These are phyloP conservation scores for Blastocystis sp. DNA, from an alignment of 352 stramenopile genomes.

Conservation along the genomic window DNA sequence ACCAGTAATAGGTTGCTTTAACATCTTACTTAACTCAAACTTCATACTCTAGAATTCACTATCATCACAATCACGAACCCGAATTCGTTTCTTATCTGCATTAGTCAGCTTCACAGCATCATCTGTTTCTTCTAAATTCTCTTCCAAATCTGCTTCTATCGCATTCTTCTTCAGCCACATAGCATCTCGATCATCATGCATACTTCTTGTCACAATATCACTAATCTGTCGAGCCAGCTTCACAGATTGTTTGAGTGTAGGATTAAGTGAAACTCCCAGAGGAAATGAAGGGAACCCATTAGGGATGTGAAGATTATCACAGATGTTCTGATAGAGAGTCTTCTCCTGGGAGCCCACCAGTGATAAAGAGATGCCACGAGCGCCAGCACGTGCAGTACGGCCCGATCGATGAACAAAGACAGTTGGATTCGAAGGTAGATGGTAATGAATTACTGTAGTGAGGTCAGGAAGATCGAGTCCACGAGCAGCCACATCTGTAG, in stretches of 20 bases:
- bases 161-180: constrained; percentile 46
- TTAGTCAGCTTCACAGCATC: constrained; percentile 26
- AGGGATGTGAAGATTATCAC: background rate
- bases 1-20: background rate
- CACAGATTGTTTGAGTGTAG: constrained; percentile 25
- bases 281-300: constrained; percentile 38
- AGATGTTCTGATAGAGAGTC: constrained; percentile 17
- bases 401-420: constrained; percentile 98
- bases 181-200: constrained; percentile 28
- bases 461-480: constrained; percentile 94
- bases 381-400: constrained; percentile 89
- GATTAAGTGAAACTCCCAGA: background rate
- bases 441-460: constrained; percentile 97
- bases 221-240: constrained; percentile 10
- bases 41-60: constrained; percentile 30
- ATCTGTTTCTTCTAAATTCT: background rate
- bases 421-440: constrained; percentile 94
- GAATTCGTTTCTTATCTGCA: constrained; percentile 44
- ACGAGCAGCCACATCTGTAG: constrained; percentile 82
- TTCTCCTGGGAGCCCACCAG: constrained; percentile 46
- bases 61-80: background rate
- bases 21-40: background rate
- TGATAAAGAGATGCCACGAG: background rate
- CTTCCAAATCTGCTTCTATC: constrained; percentile 32
- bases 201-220: background rate